Conservation (phyloP, 179 eudicot species). For the Pouteria campechiana region DNA sequence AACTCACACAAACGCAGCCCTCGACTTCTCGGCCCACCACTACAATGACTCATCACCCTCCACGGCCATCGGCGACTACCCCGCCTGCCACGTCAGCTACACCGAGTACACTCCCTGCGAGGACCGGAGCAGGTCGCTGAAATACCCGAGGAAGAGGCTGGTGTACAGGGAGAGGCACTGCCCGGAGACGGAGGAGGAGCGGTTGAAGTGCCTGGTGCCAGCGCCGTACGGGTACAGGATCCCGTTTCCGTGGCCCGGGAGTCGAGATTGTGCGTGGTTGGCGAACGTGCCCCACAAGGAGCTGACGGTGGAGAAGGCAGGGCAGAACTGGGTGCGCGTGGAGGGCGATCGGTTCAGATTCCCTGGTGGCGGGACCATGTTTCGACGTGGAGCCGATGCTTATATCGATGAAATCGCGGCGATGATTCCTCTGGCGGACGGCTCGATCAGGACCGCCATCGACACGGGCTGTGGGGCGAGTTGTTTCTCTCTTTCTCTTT, state of each 20-base stretch:
- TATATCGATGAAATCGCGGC: conserved; percentile 59
- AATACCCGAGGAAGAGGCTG: conserved; percentile 28
- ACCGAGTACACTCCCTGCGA: conserved; percentile 81
- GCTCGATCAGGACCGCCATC: conserved; percentile 69
- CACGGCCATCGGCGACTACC: conserved; percentile 15
- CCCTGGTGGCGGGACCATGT: conserved; percentile 90
- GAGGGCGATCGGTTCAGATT: conserved; percentile 71
- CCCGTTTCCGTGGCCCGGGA: conserved; percentile 69
- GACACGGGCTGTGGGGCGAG: conserved; percentile 91
- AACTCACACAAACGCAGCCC: not conserved
- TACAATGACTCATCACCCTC: conserved; percentile 1
- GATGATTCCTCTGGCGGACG: conserved; percentile 45
- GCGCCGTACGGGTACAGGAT: conserved; percentile 61
- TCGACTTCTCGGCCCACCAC: conserved; percentile 45
- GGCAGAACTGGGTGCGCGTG: conserved; percentile 61
- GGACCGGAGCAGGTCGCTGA: conserved; percentile 34
- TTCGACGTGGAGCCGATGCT: conserved; percentile 60
- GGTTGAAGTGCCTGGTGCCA: conserved; percentile 49
- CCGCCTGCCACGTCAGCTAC: conserved; percentile 22
- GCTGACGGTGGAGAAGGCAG: conserved; percentile 73
- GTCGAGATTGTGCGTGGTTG: conserved; percentile 68
- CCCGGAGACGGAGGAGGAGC: conserved; percentile 33
- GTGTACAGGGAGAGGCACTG: conserved; percentile 68
- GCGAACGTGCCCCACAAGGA: conserved; percentile 63
- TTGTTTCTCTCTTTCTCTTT: not conserved